A percentile compares a stretch with the other conserved stretches of the same genome.
Conservation (phyloP, 2,329 filamentous ascomycete genomes). For the Colletotrichum sp. region DNA sequence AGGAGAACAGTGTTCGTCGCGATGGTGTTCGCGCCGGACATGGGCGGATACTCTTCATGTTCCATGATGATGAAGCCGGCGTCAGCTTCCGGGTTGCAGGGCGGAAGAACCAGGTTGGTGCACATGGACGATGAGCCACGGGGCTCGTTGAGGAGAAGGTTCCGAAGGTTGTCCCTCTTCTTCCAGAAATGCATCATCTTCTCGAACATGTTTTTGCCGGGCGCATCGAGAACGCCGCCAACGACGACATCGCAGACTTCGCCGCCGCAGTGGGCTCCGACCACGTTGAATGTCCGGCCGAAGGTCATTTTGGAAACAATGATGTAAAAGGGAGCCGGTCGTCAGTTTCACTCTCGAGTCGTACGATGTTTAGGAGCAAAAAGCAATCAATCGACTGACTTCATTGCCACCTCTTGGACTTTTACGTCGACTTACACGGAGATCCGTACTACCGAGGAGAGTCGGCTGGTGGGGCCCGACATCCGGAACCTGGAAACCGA, state of each 20-base stretch:
- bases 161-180: slow-evolving; percentile 43
- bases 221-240: slow-evolving; percentile 48
- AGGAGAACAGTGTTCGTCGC: slow-evolving; percentile 47
- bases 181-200: slow-evolving; percentile 47
- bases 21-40: slow-evolving; percentile 50
- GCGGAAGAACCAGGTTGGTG: slow-evolving; percentile 44
- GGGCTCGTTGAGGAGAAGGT: slow-evolving; percentile 50
- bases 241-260: slow-evolving; percentile 53
- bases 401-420: background rate
- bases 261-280: slow-evolving; percentile 43
- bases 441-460: background rate
- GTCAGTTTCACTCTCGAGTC: background rate
- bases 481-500: background rate
- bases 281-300: slow-evolving; percentile 29
- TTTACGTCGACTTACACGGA: background rate
- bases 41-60: slow-evolving; percentile 43
- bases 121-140: slow-evolving; percentile 45
- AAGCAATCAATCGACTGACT: background rate
- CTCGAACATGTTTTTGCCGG: slow-evolving; percentile 50
- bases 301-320: background rate
- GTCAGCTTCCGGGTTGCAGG: slow-evolving; percentile 47
- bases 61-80: slow-evolving; percentile 53
- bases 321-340: background rate
- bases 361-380: too few relatives aligned
- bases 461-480: background rate